Conservation (phyloP, 1,139 yeast species). For the Geotrichum reessii region DNA sequence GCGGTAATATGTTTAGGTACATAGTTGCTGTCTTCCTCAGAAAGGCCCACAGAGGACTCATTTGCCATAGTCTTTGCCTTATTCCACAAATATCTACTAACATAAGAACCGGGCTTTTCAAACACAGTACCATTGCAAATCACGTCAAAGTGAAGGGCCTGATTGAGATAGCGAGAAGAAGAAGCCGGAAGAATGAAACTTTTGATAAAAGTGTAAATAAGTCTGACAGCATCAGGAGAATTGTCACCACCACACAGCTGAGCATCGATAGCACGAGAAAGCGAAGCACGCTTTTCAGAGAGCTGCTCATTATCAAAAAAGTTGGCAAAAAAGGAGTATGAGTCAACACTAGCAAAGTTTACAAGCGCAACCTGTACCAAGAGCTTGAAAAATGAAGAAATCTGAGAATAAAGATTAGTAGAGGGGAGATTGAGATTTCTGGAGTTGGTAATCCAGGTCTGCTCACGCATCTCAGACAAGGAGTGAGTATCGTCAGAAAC, state of each 20-base stretch:
- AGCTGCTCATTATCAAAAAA: conserved; percentile 11
- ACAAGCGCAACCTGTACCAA: conserved; percentile 20
- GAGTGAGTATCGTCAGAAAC: conserved; percentile 4
- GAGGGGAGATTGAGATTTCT: conserved; percentile 25
- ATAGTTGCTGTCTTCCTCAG: conserved; percentile 16
- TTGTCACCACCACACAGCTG: conserved; percentile 39
- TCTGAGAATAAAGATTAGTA: conserved; percentile 11
- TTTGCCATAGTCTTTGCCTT: conserved; percentile 23
- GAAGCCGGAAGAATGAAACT: conserved; percentile 30
- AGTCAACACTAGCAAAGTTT: conserved; percentile 23
- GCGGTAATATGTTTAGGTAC: conserved; percentile 23
- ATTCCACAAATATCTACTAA: conserved; percentile 25
- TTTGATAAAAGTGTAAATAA: conserved; percentile 30
- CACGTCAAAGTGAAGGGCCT: conserved; percentile 33
- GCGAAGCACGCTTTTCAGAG: conserved; percentile 16
- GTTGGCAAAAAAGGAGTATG: conserved; percentile 16
- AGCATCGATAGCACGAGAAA: conserved; percentile 35
- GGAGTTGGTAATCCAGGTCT: conserved; percentile 31
- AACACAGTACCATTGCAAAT: conserved; percentile 18
- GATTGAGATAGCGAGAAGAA: conserved; percentile 30
- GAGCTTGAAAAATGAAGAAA: conserved; percentile 14
- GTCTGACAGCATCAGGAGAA: conserved; percentile 24
- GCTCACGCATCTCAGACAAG: conserved; percentile 17
- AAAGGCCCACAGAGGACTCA: conserved; percentile 6
- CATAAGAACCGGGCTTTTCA: conserved; percentile 7